phyloP scores from a whole-genome alignment of 2,329 filamentous ascomycete genomes.

The Colletotrichum cordylinicola region DNA sequence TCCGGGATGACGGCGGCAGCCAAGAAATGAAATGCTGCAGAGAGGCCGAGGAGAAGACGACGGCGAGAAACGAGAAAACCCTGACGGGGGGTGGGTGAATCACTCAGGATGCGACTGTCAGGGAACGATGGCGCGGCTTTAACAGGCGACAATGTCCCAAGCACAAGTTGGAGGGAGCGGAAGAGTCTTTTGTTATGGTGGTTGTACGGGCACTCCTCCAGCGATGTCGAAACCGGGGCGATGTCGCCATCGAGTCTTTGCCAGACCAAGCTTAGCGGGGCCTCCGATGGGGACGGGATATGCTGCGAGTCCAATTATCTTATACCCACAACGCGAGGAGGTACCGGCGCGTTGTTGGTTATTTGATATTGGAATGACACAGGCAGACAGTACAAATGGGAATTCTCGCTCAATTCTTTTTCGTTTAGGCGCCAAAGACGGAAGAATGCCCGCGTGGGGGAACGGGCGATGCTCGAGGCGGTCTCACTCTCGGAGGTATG shows the following conservation, averaged over 20 bases:
- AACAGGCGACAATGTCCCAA: not conserved
- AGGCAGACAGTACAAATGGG: not conserved
- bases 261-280: conserved; percentile 23
- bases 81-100: conserved; percentile 9
- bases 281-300: conserved; percentile 2
- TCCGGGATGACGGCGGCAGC: conserved; percentile 15
- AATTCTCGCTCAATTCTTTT: not conserved
- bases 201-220: conserved; percentile 12
- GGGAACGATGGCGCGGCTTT: conserved; percentile 1
- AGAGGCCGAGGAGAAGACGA: conserved; percentile 16
- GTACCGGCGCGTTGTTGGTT: not conserved
- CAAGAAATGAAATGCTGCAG: conserved; percentile 13
- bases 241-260: conserved; percentile 31
- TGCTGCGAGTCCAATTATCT: conserved; percentile 8
- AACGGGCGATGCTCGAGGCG: not conserved
- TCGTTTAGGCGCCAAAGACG: not conserved
- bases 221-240: conserved; percentile 24
- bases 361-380: conserved; percentile 1
- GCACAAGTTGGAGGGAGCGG: not conserved
- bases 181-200: conserved; percentile 1
- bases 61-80: not conserved
- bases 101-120: not conserved
- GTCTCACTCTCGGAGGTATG: not conserved
- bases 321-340: not conserved
- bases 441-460: not conserved